Conservation (phyloP, 495 filamentous ascomycete species). For the Penicillium alfredii region DNA sequence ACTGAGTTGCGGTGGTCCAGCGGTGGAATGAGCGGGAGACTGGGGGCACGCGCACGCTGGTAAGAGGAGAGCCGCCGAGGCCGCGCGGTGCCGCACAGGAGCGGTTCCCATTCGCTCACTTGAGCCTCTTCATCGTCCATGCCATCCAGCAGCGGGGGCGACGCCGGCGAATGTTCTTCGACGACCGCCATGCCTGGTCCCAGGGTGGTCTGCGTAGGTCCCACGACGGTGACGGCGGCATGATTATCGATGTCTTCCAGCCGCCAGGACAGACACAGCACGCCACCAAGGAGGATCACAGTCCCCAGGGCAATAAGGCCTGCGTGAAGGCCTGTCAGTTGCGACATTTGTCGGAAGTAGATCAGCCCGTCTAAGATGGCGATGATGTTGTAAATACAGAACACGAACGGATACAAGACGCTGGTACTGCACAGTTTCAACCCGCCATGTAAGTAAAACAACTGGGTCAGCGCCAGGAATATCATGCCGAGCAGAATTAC, state of each 20-base stretch:
- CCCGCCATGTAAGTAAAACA: conserved; percentile 92
- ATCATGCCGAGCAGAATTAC: conserved; percentile 80
- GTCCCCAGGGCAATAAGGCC: conserved; percentile 85
- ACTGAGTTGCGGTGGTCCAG: conserved; percentile 23
- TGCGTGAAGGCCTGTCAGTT: conserved; percentile 68
- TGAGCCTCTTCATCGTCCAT: conserved; percentile 30
- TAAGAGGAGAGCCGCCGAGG: conserved; percentile 18
- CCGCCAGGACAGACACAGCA: conserved; percentile 90
- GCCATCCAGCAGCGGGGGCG: conserved; percentile 19
- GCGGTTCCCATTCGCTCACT: conserved; percentile 36
- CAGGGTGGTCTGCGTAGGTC: conserved; percentile 35
- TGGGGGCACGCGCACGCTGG: conserved; percentile 30
- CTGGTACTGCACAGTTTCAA: conserved; percentile 93
- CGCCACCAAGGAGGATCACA: conserved; percentile 75
- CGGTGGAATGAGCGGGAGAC: conserved; percentile 30
- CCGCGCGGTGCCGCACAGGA: conserved; percentile 20
- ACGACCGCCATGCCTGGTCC: conserved; percentile 41
- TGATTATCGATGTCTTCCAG: conserved; percentile 65
- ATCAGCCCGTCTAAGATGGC: conserved; percentile 96
- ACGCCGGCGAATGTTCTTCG: conserved; percentile 29
- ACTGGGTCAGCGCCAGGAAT: conserved; percentile 75
- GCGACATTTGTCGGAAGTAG: conserved; percentile 85
- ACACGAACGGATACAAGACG: conserved; percentile 94
- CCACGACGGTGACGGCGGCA: conserved; percentile 38
- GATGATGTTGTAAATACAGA: conserved; percentile 99